Base-by-base conservation (phyloP, 768 basidiomycete genomes). In the Termitomyces sp. region DNA sequence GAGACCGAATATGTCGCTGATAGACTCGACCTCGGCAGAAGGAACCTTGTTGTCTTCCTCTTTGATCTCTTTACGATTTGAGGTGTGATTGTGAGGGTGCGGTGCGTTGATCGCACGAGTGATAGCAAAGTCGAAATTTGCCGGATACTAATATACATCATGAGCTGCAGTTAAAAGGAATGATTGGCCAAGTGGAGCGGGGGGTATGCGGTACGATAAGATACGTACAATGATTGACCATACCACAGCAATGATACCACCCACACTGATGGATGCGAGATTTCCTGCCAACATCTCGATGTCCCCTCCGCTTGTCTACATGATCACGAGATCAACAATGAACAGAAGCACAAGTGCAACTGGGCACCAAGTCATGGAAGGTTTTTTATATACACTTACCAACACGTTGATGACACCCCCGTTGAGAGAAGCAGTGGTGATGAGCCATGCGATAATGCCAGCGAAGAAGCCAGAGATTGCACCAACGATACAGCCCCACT, bases 231-330 rank as follows among this genome's bases (percentile, higher is more conserved):
- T 76, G 50, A 86, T 71, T 0, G 93, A 92, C 39, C 81, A 74
- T 3, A 74, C 77, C 24, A 86, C 79, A 2, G 93, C 82, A 63
- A 97, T 78, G 58, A 97, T 87, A 4, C 83, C 92, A 8, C 93
- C 92, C 13, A 91, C 79, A 32, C 84, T 89, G 65, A 96, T 91
- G 2, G 92, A 87, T 1, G 88, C 88, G n/a, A 96, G 76, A 74
- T 96, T 95, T 2, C 95, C 95, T 0, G 92, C 88, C 16, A 97
- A 80, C 93, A 97, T 96, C 68, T 78, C 78, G 32, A 65, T 79
- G 69, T 78, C 75, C 67, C 87, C 85, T 74, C 81, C 78, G 53
- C 76, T 81, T 5, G 79, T 82, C 81, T 82, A 8, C 20, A 52
- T 32, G 11, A 51, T 16, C 33, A 32, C 32, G 9, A 20, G 8